Evolutionary conservation across 2,329 filamentous ascomycete genomes (phyloP).

Genomic region (Fusarium mexicanum): DNA sequence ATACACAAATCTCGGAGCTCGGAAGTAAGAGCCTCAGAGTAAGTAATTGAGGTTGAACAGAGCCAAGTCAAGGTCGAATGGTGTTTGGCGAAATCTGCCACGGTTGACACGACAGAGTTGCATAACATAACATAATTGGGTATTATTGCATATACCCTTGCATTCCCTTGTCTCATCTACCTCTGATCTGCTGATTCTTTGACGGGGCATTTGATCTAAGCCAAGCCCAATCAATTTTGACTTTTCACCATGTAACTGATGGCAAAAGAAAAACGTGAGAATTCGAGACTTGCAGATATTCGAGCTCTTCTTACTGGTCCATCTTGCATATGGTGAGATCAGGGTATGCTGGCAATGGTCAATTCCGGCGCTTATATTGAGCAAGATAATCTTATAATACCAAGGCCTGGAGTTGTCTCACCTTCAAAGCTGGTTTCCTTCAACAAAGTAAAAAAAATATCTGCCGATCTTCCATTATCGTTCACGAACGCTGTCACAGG

Average conservation of each 20-base stretch:
- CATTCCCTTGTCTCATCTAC: background rate
- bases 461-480: background rate
- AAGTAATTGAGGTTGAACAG: conserved; percentile 1
- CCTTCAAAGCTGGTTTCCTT: background rate
- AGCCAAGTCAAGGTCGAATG: background rate
- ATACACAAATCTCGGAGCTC: background rate
- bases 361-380: background rate
- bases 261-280: background rate
- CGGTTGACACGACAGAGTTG: conserved; percentile 11
- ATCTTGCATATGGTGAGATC: conserved; percentile 16
- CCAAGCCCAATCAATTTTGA: conserved; percentile 16
- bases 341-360: background rate
- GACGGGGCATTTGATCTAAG: conserved; percentile 14
- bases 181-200: conserved; percentile 15
- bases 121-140: conserved; percentile 19
- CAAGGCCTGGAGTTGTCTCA: background rate
- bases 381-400: background rate
- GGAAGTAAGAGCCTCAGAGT: background rate
- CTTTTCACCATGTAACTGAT: background rate
- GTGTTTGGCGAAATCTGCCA: conserved; percentile 13
- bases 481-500: background rate
- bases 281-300: conserved; percentile 24
- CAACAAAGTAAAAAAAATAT: no score
- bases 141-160: conserved; percentile 25
- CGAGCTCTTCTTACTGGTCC: conserved; percentile 5